Evolutionary conservation across 202 grass and related monocot species (phyloP), one percentile per base, ranked within the genome.

Genomic region (Dendrocalamus latiflorus): DNA sequence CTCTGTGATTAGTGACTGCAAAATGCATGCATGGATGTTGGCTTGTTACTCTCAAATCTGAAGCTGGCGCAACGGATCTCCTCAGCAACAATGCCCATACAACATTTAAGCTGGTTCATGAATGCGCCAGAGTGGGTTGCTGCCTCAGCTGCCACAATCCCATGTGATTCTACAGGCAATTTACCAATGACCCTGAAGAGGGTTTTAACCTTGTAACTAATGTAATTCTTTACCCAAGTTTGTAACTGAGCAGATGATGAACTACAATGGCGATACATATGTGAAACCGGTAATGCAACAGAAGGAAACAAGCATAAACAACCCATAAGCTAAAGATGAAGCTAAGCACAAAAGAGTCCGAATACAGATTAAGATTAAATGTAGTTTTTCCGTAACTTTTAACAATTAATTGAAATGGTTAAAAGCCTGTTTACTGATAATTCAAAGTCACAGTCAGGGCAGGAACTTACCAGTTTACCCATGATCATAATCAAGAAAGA

Each of bases 41-140:
- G 20, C 36, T 4, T 33, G 53, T 18, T 26, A 41, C 2, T 61
- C 42, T 59, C 20, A 25, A 79, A 55, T 68, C 76, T 67, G 62
- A 67, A 68, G 41, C 47, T 79, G 62, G 14, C 28, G 36, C 33
- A 30, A n/a, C 14, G 1, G 30, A 51, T 55, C 18, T 36, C 48
- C 30, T 37, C 22, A 74, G 9, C 30, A 21, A 24, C 6, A 18
- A 50, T 37, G 72, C 6, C 28, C 68, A 10, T 3, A 41, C 8
- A 8, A 33, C 62, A 48, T 69, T 69, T 67, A 77, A 68, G 20
- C 82, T 1, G 47, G 36, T 13, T 65, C 57, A 20, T 20, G 21
- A 65, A 72, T 65, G 67, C 24, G 57, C 56, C 67, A 72, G 68
- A 43, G 57, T 56, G 25, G 83, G 44, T 70, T 64, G 55, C 44